Conservation (phyloP, 108 stramenopile genomes). For the Chaetoceros tenuissimus region DNA sequence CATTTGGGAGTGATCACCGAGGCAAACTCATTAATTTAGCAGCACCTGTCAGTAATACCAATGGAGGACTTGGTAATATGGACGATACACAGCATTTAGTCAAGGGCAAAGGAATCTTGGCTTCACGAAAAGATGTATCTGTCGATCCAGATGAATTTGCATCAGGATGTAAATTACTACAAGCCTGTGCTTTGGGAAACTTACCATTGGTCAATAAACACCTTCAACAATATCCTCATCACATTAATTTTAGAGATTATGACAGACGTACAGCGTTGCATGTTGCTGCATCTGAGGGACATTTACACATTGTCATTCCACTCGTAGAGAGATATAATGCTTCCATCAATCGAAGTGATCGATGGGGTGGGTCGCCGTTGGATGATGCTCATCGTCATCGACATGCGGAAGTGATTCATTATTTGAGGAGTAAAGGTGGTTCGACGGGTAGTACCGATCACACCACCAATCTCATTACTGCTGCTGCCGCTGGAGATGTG, state of each 20-base stretch:
- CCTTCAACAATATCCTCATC: slow-evolving; percentile 20
- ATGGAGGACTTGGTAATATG: not conserved
- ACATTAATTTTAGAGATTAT: slow-evolving; percentile 82
- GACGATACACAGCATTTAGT: slow-evolving; percentile 14
- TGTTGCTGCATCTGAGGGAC: slow-evolving; percentile 76
- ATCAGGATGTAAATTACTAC: slow-evolving; percentile 70
- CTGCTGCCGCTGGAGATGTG: slow-evolving; percentile 72
- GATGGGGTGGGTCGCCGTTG: slow-evolving; percentile 68
- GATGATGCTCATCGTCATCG: slow-evolving; percentile 86
- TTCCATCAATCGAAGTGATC: slow-evolving; percentile 61
- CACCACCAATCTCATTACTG: slow-evolving; percentile 60
- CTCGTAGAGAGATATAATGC: slow-evolving; percentile 46
- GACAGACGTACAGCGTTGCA: slow-evolving; percentile 84
- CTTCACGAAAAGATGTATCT: slow-evolving; percentile 39
- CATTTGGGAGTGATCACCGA: not conserved
- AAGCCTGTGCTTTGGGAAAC: slow-evolving; percentile 59
- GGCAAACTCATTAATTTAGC: not conserved
- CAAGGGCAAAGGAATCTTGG: slow-evolving; percentile 39
- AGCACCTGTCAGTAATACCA: not conserved
- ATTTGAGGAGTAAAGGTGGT: slow-evolving; percentile 59
- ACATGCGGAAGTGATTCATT: slow-evolving; percentile 54
- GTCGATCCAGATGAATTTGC: slow-evolving; percentile 64
- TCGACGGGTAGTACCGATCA: slow-evolving; percentile 56
- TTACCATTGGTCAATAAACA: slow-evolving; percentile 23
- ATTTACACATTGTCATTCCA: slow-evolving; percentile 47